These are phyloP conservation scores for Pseudonitzschia multiseries DNA, from an alignment of 108 stramenopile species.

Conservation along the genomic window DNA sequence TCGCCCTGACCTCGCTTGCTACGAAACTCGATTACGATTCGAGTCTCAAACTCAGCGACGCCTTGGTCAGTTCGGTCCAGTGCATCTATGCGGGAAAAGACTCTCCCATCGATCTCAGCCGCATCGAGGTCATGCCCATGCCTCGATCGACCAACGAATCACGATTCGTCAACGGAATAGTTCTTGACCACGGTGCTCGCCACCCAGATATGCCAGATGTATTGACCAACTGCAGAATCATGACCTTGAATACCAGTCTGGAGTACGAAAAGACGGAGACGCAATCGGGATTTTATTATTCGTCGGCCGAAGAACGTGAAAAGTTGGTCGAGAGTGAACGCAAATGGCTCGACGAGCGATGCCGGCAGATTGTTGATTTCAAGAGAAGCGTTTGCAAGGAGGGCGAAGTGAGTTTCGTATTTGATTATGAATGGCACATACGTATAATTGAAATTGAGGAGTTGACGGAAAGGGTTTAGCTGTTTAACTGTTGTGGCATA, in stretches of 20 bases:
- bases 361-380: constrained; percentile 93
- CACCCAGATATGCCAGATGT: constrained; percentile 99
- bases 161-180: constrained; percentile 94
- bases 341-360: constrained; percentile 97
- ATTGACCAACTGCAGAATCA: constrained; percentile 92
- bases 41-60: constrained; percentile 64
- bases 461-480: background rate
- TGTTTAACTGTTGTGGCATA: too few relatives aligned
- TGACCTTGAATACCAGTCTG: constrained; percentile 97
- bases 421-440: background rate
- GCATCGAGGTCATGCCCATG: constrained; percentile 98
- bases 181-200: constrained; percentile 97
- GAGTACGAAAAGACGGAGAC: constrained; percentile 99
- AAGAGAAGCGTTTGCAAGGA: constrained; percentile 91
- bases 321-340: constrained; percentile 96
- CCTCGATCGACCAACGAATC: constrained; percentile 73
- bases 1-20: constrained; percentile 92
- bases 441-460: too few relatives aligned
- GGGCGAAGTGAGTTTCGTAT: constrained; percentile 52
- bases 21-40: constrained; percentile 92
- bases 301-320: constrained; percentile 96
- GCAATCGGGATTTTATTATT: constrained; percentile 93
- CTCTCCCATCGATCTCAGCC: constrained; percentile 91
- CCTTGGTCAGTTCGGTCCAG: constrained; percentile 92
- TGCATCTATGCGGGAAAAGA: constrained; percentile 57